Evolutionary conservation across 805 yeast species (phyloP).

Genomic region (Schwanniomyces vanrijiae): DNA sequence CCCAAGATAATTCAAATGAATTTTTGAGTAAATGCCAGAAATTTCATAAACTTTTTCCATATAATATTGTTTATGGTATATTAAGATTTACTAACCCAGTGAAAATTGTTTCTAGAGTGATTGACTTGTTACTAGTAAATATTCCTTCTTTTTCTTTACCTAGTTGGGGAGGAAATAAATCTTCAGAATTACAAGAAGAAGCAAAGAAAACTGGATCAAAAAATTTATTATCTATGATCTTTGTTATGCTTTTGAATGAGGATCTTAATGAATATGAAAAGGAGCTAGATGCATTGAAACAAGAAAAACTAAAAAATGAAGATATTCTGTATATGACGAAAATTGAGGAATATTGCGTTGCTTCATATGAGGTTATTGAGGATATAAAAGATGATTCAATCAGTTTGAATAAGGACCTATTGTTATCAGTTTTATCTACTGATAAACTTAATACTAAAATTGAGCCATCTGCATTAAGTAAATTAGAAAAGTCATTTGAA

Average conservation of each 20-base stretch:
- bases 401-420: slow-evolving; percentile 18
- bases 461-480: slow-evolving; percentile 2
- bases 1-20: slow-evolving; percentile 79
- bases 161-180: slow-evolving; percentile 14
- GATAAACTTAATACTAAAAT: slow-evolving; percentile 20
- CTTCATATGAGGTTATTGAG: slow-evolving; percentile 9
- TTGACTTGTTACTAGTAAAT: slow-evolving; percentile 72
- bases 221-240: slow-evolving; percentile 65
- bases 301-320: slow-evolving; percentile 30
- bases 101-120: slow-evolving; percentile 72
- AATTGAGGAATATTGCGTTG: slow-evolving; percentile 24
- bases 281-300: slow-evolving; percentile 48
- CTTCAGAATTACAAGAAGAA: slow-evolving; percentile 4
- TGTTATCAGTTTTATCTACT: slow-evolving; percentile 23
- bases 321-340: slow-evolving; percentile 24
- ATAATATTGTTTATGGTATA: slow-evolving; percentile 71
- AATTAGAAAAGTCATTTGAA: slow-evolving; percentile 14
- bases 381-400: slow-evolving; percentile 26
- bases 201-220: slow-evolving; percentile 18
- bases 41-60: slow-evolving; percentile 79
- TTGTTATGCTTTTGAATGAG: slow-evolving; percentile 71
- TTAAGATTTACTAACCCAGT: slow-evolving; percentile 85
- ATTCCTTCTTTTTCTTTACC: slow-evolving; percentile 29
- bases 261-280: slow-evolving; percentile 65
- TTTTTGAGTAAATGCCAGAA: slow-evolving; percentile 67